phyloP scores from a whole-genome alignment of 805 yeast species.

The Kodamaea neixiangensis region DNA sequence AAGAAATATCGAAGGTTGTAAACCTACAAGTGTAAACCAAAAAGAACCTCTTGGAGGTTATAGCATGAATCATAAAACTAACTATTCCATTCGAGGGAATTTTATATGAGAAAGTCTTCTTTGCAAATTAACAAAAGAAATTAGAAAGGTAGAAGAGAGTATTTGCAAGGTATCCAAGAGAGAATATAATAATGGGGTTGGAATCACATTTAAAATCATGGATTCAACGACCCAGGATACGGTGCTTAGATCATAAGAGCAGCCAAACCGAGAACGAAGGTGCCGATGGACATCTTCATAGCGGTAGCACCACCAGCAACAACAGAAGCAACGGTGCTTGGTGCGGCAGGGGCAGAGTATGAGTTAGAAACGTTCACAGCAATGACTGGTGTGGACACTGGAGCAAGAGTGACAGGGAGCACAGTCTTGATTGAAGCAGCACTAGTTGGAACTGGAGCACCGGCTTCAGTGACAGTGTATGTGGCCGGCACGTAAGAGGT shows the following conservation, averaged over 20 bases:
- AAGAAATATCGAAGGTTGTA: background rate
- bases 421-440: conserved; percentile 16
- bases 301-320: conserved; percentile 12
- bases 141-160: background rate
- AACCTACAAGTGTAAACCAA: background rate
- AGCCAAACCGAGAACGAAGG: conserved; percentile 11
- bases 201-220: conserved; percentile 2
- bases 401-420: background rate
- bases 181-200: background rate
- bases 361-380: background rate
- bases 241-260: conserved; percentile 9
- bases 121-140: too few relatives aligned
- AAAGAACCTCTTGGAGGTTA: conserved; percentile 1
- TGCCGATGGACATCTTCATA: conserved; percentile 10
- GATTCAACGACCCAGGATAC: background rate
- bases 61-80: background rate
- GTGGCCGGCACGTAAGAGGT: conserved; percentile 35
- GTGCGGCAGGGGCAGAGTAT: background rate
- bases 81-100: background rate
- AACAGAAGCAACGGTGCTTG: conserved; percentile 3
- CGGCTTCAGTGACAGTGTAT: conserved; percentile 20
- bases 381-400: background rate
- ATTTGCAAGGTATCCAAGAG: background rate
- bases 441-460: conserved; percentile 3
- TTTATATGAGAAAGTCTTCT: background rate